Conservation (phyloP, 2,329 filamentous ascomycete genomes). For the Stromatinia cepivora region DNA sequence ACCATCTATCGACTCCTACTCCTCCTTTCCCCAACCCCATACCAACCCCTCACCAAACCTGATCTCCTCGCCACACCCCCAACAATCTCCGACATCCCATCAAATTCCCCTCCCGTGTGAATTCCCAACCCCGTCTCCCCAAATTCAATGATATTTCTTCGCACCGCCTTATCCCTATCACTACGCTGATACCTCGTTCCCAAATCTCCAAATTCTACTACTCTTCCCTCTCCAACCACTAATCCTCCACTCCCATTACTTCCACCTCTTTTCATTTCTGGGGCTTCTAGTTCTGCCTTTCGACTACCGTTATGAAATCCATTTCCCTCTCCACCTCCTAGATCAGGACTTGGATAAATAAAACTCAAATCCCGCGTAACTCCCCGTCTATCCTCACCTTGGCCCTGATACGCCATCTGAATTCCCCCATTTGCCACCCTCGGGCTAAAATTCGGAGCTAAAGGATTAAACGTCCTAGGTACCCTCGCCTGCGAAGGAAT, state of each 20-base stretch:
- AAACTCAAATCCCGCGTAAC: background rate
- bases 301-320: background rate
- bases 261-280: constrained; percentile 25
- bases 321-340: background rate
- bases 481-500: background rate
- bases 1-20: constrained; percentile 1
- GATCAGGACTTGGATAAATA: constrained; percentile 9
- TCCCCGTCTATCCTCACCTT: background rate
- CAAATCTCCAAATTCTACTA: constrained; percentile 37
- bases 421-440: background rate
- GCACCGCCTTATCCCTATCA: background rate
- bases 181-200: background rate
- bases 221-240: constrained; percentile 23
- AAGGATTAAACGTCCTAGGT: constrained; percentile 3
- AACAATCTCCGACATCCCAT: background rate
- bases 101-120: background rate
- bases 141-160: background rate
- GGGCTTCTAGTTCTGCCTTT: background rate
- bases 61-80: background rate
- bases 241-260: constrained; percentile 28
- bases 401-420: background rate
- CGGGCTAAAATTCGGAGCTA: constrained; percentile 11
- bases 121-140: constrained; percentile 16
- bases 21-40: background rate
- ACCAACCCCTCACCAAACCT: background rate